A percentile compares a stretch with the other conserved stretches of the same genome.
These are phyloP conservation scores for Rhododendron williamsianum DNA, from an alignment of 148 eudicot genomes.

Conservation along the genomic window DNA sequence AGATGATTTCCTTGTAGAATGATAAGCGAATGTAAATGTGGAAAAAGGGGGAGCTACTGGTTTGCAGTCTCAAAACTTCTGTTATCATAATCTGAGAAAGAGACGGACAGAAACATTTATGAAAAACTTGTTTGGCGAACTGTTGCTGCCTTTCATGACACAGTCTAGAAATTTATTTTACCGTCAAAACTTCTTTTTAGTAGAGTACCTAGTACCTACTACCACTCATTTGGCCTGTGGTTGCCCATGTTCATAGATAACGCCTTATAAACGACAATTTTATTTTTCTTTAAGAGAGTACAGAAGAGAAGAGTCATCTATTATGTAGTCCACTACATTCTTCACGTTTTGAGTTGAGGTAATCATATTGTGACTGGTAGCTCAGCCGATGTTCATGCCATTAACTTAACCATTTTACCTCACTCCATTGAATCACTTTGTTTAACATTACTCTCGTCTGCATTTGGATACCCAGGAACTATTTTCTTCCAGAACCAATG, in stretches of 20 bases:
- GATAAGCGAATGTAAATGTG: background rate
- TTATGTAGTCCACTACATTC: background rate
- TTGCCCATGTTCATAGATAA: too few species aligned
- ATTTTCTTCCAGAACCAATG: slow-evolving; percentile 74
- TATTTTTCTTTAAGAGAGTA: too few species aligned
- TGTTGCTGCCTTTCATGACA: background rate
- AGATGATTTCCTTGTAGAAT: background rate
- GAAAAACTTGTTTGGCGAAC: background rate
- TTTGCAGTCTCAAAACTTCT: background rate
- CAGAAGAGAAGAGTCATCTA: background rate
- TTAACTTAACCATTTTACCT: background rate
- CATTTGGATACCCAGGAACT: slow-evolving; percentile 20
- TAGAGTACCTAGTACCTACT: too few species aligned
- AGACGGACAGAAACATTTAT: background rate
- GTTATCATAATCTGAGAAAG: background rate
- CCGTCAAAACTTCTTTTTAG: too few species aligned
- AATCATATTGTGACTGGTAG: background rate
- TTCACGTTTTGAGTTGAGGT: background rate
- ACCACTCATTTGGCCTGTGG: too few species aligned
- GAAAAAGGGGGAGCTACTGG: background rate
- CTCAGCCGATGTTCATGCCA: background rate
- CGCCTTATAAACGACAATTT: too few species aligned
- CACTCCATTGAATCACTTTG: background rate
- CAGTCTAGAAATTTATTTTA: too few species aligned
- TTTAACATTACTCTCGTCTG: background rate